Evolutionary conservation across 352 stramenopile genomes (phyloP).

Genomic region (Hyaloperonospora arabidopsidis): DNA sequence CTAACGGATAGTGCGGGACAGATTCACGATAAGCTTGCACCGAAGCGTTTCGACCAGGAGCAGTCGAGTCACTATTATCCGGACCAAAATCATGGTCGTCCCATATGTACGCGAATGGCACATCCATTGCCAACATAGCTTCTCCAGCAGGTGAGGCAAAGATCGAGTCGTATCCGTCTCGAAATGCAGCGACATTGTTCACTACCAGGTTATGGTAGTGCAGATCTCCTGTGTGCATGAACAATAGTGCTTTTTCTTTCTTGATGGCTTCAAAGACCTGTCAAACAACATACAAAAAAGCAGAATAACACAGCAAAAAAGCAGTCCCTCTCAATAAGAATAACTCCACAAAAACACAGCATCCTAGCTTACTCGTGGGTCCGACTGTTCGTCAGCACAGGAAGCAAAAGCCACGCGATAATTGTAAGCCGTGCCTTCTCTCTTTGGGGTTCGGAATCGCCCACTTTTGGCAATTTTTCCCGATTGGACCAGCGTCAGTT

Average conservation of each 20-base stretch:
- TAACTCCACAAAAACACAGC: conserved; percentile 2
- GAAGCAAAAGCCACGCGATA: conserved; percentile 77
- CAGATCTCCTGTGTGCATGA: conserved; percentile 85
- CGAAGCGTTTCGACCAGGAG: conserved; percentile 57
- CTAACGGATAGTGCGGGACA: conserved; percentile 66
- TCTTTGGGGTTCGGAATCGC: conserved; percentile 40
- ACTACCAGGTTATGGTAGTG: conserved; percentile 81
- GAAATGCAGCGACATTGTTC: conserved; percentile 55
- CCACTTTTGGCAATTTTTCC: conserved; percentile 34
- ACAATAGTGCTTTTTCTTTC: conserved; percentile 63
- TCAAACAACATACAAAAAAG: background rate
- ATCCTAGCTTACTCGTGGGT: conserved; percentile 35
- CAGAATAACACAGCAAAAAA: conserved; percentile 1
- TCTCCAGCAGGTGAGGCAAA: conserved; percentile 59
- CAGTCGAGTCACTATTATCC: conserved; percentile 82
- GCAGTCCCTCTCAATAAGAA: conserved; percentile 11
- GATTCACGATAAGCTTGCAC: conserved; percentile 74
- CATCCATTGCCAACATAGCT: conserved; percentile 74
- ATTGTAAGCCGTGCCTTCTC: conserved; percentile 38
- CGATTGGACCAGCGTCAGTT: conserved; percentile 33
- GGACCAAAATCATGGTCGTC: conserved; percentile 87
- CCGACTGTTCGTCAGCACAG: conserved; percentile 72
- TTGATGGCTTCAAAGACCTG: conserved; percentile 58
- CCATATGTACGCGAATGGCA: conserved; percentile 87
- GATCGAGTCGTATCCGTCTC: conserved; percentile 57